phyloP scores from a whole-genome alignment of 768 basidiomycete genomes.

The Russula sp. region DNA sequence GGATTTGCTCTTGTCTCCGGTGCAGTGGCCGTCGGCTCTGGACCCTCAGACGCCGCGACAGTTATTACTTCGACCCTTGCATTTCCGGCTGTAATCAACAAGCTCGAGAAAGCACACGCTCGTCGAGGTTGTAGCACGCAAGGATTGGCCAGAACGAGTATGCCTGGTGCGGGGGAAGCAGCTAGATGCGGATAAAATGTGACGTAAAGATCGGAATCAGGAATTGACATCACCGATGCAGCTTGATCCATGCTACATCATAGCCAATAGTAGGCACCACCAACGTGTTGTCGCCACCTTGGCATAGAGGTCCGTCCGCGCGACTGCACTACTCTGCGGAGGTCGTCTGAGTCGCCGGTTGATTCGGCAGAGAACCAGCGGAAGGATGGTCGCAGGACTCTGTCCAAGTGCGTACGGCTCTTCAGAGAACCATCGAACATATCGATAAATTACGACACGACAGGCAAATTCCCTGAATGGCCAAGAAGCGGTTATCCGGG shows the following conservation, averaged over 20 bases:
- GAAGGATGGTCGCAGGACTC: conserved; percentile 43
- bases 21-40: conserved; percentile 81
- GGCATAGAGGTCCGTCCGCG: conserved; percentile 42
- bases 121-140: no score
- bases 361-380: conserved; percentile 48
- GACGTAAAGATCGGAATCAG: no score
- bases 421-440: conserved; percentile 46
- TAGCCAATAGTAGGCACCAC: no score
- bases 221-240: no score
- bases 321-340: conserved; percentile 65
- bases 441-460: conserved; percentile 55
- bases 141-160: no score
- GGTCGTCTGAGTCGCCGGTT: conserved; percentile 61
- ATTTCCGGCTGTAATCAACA: conserved; percentile 74
- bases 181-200: no score
- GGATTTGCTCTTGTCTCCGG: conserved; percentile 78
- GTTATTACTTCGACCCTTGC: conserved; percentile 83
- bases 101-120: conserved; percentile 63
- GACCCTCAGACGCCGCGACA: conserved; percentile 85
- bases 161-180: no score
- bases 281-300: conserved; percentile 80
- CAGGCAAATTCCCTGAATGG: conserved; percentile 41
- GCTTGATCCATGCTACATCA: no score
- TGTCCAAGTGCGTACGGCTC: conserved; percentile 45
- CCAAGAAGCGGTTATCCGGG: conserved; percentile 61